Conservation (phyloP, 2,329 filamentous ascomycete genomes). For the Pseudocercospora musae region DNA sequence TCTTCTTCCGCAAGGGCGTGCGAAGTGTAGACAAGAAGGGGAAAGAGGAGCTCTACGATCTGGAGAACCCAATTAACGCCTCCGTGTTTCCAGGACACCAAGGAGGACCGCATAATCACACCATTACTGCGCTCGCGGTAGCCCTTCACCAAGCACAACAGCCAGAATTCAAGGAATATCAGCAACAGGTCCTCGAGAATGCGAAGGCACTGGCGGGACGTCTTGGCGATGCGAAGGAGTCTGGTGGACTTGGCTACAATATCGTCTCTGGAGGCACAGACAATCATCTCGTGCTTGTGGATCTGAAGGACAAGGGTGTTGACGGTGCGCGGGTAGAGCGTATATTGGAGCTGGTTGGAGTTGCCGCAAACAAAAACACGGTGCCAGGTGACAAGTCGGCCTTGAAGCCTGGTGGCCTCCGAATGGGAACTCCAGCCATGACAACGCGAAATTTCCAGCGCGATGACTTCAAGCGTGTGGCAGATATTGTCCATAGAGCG, state of each 20-base stretch:
- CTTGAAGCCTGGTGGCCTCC: constrained; percentile 85
- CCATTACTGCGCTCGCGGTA: constrained; percentile 91
- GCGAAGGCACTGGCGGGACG: constrained; percentile 78
- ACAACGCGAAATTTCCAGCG: constrained; percentile 90
- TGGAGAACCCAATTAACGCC: constrained; percentile 89
- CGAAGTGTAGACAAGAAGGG: constrained; percentile 79
- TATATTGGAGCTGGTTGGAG: constrained; percentile 94
- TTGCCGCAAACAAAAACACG: constrained; percentile 99
- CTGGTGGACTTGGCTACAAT: constrained; percentile 76
- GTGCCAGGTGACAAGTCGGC: constrained; percentile 94
- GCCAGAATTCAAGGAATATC: constrained; percentile 88
- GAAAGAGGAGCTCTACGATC: constrained; percentile 70
- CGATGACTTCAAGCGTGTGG: constrained; percentile 82
- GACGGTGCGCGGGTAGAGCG: constrained; percentile 95
- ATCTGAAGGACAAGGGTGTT: constrained; percentile 82
- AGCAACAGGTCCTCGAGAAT: constrained; percentile 84
- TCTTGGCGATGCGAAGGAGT: constrained; percentile 65
- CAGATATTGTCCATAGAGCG: constrained; percentile 78
- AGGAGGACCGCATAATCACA: constrained; percentile 98
- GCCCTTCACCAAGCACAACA: constrained; percentile 90
- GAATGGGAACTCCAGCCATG: constrained; percentile 96
- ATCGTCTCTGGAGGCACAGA: constrained; percentile 93
- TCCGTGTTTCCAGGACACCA: constrained; percentile 98
- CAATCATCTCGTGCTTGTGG: constrained; percentile 91
- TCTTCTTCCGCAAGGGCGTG: constrained; percentile 95